These are phyloP conservation scores for Ophiostoma piceae DNA, from an alignment of 2,329 filamentous ascomycete genomes.

Conservation along the genomic window DNA sequence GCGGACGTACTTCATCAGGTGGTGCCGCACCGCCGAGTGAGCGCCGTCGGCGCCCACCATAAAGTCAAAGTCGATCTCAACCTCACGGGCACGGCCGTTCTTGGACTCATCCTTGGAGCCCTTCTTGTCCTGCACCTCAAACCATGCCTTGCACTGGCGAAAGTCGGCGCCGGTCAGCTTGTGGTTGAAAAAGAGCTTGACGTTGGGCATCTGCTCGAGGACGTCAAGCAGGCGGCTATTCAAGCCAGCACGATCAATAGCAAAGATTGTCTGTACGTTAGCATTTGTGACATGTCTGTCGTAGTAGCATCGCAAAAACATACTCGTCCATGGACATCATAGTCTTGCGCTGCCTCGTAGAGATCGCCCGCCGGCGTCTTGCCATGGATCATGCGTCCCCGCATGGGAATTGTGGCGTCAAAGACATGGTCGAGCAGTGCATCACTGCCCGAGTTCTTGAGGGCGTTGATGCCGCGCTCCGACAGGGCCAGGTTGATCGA, in stretches of 20 bases:
- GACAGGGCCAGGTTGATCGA: conserved; percentile 98
- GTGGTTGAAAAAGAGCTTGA: conserved; percentile 87
- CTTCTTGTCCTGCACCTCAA: conserved; percentile 52
- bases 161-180: conserved; percentile 91
- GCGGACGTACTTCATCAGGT: conserved; percentile 90
- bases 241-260: conserved; percentile 75
- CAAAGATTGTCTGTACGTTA: conserved; percentile 64
- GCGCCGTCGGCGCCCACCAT: conserved; percentile 94
- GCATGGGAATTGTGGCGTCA: conserved; percentile 79
- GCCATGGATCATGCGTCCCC: conserved; percentile 93
- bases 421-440: conserved; percentile 70
- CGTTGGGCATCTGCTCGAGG: conserved; percentile 77
- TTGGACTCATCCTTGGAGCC: conserved; percentile 14
- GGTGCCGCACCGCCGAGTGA: conserved; percentile 83
- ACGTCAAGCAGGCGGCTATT: conserved; percentile 81
- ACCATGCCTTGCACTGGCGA: conserved; percentile 73
- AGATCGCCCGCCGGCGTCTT: conserved; percentile 58
- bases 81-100: conserved; percentile 55
- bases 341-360: conserved; percentile 76
- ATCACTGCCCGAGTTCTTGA: conserved; percentile 63
- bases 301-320: no score
- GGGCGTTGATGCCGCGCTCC: conserved; percentile 85
- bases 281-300: no score
- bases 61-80: conserved; percentile 83
- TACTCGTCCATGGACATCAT: conserved; percentile 85